Base-by-base conservation (phyloP, 1,284 basidiomycete species). In the Ustilago crameri region DNA sequence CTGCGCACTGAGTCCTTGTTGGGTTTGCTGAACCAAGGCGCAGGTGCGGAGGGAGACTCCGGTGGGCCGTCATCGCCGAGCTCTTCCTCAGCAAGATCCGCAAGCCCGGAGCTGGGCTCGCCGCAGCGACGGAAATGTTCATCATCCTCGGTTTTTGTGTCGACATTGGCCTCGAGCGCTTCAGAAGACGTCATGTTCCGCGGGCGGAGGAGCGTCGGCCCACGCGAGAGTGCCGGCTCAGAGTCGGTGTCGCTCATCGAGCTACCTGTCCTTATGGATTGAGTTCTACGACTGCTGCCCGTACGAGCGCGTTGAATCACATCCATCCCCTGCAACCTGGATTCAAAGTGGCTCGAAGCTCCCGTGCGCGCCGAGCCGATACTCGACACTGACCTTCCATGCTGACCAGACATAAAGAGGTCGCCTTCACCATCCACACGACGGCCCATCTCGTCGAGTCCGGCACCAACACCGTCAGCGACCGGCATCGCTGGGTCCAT, bases 291-390 rank as follows among this genome's bases (percentile, higher is more conserved):
- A 32, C 71, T 71, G 49, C 64, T 69, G 2, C 60, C 67, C 1
- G 78, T 79, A 2, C 69, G 65, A 2, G 60, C 70, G 20, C 78
- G 74, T 40, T 80, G 78, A 12, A 79, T 60, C 20, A 80, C 78
- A 35, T 80, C 76, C 78, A 80, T 80, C 5, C 55, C 55, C 3
- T 60, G 51, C 26, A 80, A 23, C 8, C 60, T 53, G 4, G 60
- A 62, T 55, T 80, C 78, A 15, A 80, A 66, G 44, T 71, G 62
- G 18, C 74, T 74, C 23, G 60, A 69, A 2, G 74, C 67, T 18
- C 58, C 63, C 9, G 77, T 78, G 2, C 69, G 53, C 1, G 66
- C 61, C 17, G 74, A 75, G 18, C 76, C 72, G 23, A 78, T 54
- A 37, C 69, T 75, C 17, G 77, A 73, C 8, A 74, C 35, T 7